Percentiles rank a stretch among this genome's conserved stretches.
Conservation (phyloP, 495 filamentous ascomycete genomes). For the Lasiosphaeria hispida region DNA sequence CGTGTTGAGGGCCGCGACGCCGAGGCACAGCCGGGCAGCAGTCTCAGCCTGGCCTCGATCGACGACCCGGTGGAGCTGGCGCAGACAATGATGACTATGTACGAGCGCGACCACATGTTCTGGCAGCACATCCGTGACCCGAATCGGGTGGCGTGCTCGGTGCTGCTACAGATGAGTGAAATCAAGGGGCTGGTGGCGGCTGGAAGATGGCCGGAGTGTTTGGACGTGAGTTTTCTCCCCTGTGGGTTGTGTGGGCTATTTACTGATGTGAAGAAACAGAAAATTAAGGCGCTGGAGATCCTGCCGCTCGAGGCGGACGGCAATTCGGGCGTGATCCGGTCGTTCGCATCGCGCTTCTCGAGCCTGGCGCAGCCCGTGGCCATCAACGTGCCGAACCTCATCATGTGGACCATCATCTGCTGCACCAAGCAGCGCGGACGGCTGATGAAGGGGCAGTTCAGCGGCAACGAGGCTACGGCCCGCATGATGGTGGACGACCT, state of each 20-base stretch:
- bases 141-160: conserved; percentile 67
- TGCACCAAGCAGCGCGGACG: conserved; percentile 71
- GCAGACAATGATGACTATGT: conserved; percentile 74
- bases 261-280: conserved; percentile 44
- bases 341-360: conserved; percentile 71
- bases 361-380: conserved; percentile 71
- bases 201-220: conserved; percentile 68
- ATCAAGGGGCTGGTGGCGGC: conserved; percentile 70
- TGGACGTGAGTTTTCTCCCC: conserved; percentile 68
- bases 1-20: conserved; percentile 38
- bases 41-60: conserved; percentile 77
- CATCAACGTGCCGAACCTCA: conserved; percentile 79
- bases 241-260: not conserved
- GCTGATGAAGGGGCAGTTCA: conserved; percentile 63
- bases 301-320: conserved; percentile 72
- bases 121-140: conserved; percentile 60
- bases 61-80: conserved; percentile 83
- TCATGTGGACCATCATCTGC: conserved; percentile 89
- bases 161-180: conserved; percentile 73
- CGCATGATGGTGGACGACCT: conserved; percentile 64
- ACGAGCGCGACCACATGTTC: conserved; percentile 72
- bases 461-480: conserved; percentile 67
- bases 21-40: conserved; percentile 47
- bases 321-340: conserved; percentile 69
- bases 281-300: conserved; percentile 68